phyloP scores from a whole-genome alignment of 1,139 yeast species.

The Debaryomyces nepalensis region DNA sequence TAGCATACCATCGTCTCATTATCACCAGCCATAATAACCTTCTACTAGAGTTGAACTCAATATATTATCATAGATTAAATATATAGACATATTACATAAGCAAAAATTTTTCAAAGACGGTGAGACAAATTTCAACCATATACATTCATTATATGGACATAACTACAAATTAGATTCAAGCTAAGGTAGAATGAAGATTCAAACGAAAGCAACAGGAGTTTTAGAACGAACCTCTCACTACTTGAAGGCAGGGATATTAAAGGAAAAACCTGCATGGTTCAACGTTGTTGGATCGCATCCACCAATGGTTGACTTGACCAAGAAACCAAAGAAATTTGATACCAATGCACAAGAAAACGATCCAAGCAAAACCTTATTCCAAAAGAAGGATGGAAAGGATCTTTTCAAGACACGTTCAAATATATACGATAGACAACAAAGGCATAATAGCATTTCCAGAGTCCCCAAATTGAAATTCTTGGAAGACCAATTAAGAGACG shows the following conservation, averaged over 20 bases:
- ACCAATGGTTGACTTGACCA: slow-evolving; percentile 67
- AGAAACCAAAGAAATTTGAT: slow-evolving; percentile 42
- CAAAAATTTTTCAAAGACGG: slow-evolving; percentile 16
- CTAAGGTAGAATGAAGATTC: slow-evolving; percentile 58
- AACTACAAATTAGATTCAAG: background rate
- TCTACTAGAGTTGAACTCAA: background rate
- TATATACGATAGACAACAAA: slow-evolving; percentile 28
- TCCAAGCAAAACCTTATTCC: slow-evolving; percentile 32
- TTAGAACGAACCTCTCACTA: slow-evolving; percentile 78
- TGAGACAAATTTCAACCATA: background rate
- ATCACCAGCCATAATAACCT: background rate
- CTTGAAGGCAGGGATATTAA: slow-evolving; percentile 65
- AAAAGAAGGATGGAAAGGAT: slow-evolving; percentile 16
- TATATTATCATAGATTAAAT: background rate
- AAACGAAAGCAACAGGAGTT: slow-evolving; percentile 68
- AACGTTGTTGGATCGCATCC: slow-evolving; percentile 81
- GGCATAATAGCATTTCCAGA: slow-evolving; percentile 44
- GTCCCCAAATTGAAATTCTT: slow-evolving; percentile 69
- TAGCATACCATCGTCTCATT: slow-evolving; percentile 11
- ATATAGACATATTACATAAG: slow-evolving; percentile 12
- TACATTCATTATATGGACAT: background rate
- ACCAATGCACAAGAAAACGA: slow-evolving; percentile 31
- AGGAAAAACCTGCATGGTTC: slow-evolving; percentile 83
- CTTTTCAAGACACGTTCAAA: slow-evolving; percentile 56
- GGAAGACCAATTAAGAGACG: slow-evolving; percentile 81